Evolutionary conservation across 257 asterid genomes (phyloP).

Genomic region (Handroanthus guayacan): DNA sequence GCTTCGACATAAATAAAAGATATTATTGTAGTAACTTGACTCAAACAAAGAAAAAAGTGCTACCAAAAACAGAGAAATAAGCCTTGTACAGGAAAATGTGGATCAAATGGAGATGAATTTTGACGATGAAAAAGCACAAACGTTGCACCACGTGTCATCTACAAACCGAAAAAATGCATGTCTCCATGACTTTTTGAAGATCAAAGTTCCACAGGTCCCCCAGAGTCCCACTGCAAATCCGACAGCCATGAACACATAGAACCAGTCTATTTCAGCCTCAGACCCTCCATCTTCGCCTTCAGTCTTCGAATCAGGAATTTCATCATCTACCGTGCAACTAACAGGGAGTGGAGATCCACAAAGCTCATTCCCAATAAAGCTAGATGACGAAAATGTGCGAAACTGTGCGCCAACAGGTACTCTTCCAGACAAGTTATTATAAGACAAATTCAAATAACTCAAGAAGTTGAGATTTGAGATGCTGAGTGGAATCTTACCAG

Average conservation of each 20-base stretch:
- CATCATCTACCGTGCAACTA: background rate
- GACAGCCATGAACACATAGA: no score
- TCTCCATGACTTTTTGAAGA: conserved; percentile 32
- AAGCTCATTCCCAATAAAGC: conserved; percentile 12
- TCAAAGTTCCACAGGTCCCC: background rate
- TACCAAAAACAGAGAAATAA: background rate
- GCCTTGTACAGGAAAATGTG: background rate
- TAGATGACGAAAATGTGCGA: no score
- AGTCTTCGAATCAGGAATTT: background rate
- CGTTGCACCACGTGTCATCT: conserved; percentile 6
- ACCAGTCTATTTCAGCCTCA: background rate
- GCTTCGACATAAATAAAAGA: no score
- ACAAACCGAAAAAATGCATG: conserved; percentile 11
- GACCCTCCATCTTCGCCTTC: conserved; percentile 9
- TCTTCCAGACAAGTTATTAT: conserved; percentile 14
- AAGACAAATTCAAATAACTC: background rate
- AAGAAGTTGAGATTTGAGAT: background rate
- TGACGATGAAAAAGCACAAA: background rate
- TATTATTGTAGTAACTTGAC: no score
- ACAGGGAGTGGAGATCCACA: conserved; percentile 14
- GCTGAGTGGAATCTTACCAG: conserved; percentile 23
- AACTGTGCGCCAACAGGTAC: no score
- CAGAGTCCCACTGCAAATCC: no score
- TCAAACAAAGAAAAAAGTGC: no score
- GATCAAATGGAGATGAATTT: background rate